Base-by-base conservation (phyloP, 495 filamentous ascomycete species). In the Neurospora terricola region DNA sequence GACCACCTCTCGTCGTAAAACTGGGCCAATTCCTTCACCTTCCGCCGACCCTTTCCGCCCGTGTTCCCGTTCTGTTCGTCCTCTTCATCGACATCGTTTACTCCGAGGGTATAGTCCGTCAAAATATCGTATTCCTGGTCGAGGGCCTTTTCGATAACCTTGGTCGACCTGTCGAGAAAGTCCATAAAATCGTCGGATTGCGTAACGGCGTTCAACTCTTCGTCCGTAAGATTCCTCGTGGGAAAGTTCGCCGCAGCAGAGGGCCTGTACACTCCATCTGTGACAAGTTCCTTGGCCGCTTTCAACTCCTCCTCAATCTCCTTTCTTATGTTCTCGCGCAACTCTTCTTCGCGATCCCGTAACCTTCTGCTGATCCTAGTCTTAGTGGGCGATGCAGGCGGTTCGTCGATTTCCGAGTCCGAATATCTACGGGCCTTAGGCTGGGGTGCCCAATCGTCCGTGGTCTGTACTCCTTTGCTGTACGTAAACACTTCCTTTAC, bases 1-100 rank as follows among this genome's bases (percentile, higher is more conserved):
- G 94, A 97, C 94, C 94, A 97, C 78, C 93, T 85, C 73, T 97
- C 94, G 77, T 98, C 93, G 81, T 91, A 97, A 81, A 98, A 98
- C 77, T 97, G 94, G 18, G 89, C 91, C 42, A 97, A 83, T 80
- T 99, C 94, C 78, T 90, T 92, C 73, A 98, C 90, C 42, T 91
- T 87, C 76, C 93, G 88, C 45, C 91, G 90, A 69, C 91, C 92
- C 80, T 92, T 93, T 14, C 91, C 92, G 54, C 88, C 86, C 5
- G 85, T 87, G 68, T 88, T 90, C 9, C 87, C 88, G 38, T 87
- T 88, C 76, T 93, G 92, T 75, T 96, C 94, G 77, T 97, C 95
- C 70, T 96, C 93, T 70, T 92, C 92, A 73, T 94, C 88, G 38
- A 92, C 84, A 5, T 89, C 90, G 71, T 88, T 86, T 11, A 89